Evolutionary conservation across 2,329 filamentous ascomycete species (phyloP).

Genomic region (Fusarium vanettenii): DNA sequence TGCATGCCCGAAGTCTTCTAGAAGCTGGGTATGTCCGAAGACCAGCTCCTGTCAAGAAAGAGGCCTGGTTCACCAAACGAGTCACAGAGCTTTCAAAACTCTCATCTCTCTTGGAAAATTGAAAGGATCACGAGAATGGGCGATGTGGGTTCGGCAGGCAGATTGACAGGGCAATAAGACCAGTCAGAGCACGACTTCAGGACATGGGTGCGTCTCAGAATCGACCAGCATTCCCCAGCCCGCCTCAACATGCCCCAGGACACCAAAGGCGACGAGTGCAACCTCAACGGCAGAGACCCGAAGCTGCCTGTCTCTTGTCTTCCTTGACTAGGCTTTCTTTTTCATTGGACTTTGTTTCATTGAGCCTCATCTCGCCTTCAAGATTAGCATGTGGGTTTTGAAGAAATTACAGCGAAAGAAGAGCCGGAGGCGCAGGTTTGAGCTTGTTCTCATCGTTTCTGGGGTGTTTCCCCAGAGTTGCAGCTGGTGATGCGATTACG

Average conservation of each 20-base stretch:
- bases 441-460: constrained; percentile 24
- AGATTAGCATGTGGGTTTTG: constrained; percentile 40
- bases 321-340: constrained; percentile 22
- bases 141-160: constrained; percentile 24
- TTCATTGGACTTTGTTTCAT: constrained; percentile 25
- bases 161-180: constrained; percentile 19
- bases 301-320: constrained; percentile 26
- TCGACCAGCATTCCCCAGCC: constrained; percentile 46
- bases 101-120: constrained; percentile 39
- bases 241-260: constrained; percentile 22
- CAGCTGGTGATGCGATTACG: not conserved
- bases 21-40: constrained; percentile 26
- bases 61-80: constrained; percentile 19
- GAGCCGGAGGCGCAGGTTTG: constrained; percentile 37
- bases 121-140: constrained; percentile 33
- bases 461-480: constrained; percentile 31
- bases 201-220: constrained; percentile 42
- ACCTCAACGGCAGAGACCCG: constrained; percentile 37
- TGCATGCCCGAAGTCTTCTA: constrained; percentile 34
- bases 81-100: constrained; percentile 16
- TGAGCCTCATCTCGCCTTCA: constrained; percentile 43
- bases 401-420: constrained; percentile 43
- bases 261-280: constrained; percentile 29
- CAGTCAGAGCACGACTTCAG: constrained; percentile 21
- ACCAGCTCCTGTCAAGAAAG: constrained; percentile 24